Evolutionary conservation across 441 rosid species (phyloP).

Genomic region (Pelargonium fulgidum): DNA sequence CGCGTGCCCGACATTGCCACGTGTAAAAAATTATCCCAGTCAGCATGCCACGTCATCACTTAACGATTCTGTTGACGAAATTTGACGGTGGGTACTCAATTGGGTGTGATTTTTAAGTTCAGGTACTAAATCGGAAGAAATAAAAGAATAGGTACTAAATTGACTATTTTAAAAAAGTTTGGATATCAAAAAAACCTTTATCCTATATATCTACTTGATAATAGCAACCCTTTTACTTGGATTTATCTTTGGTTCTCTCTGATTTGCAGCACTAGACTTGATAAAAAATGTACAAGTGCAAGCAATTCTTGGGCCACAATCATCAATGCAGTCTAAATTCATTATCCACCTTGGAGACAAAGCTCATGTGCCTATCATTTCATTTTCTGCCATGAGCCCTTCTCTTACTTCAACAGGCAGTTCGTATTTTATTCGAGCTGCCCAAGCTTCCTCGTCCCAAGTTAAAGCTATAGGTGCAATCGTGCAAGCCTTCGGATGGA

Average conservation of each 20-base stretch:
- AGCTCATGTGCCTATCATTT: slow-evolving; percentile 48
- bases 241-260: background rate
- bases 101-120: no score
- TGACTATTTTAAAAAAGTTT: no score
- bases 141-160: no score
- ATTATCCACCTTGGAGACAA: slow-evolving; percentile 39
- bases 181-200: no score
- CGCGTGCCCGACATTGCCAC: no score
- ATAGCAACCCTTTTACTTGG: background rate
- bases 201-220: no score
- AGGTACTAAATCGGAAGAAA: no score
- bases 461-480: slow-evolving; percentile 40
- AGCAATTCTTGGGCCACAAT: slow-evolving; percentile 50
- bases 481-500: slow-evolving; percentile 47
- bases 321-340: slow-evolving; percentile 46
- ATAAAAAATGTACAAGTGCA: slow-evolving; percentile 45
- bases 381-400: slow-evolving; percentile 57
- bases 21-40: no score
- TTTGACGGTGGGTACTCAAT: no score
- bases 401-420: slow-evolving; percentile 30
- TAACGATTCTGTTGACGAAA: no score
- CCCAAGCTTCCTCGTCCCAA: slow-evolving; percentile 35
- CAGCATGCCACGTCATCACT: no score
- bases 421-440: slow-evolving; percentile 45
- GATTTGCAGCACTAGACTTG: slow-evolving; percentile 44